Evolutionary conservation across 2,329 filamentous ascomycete genomes (phyloP), one percentile per base, ranked within the genome.

Genomic region (Arthrobotrys conoides): DNA sequence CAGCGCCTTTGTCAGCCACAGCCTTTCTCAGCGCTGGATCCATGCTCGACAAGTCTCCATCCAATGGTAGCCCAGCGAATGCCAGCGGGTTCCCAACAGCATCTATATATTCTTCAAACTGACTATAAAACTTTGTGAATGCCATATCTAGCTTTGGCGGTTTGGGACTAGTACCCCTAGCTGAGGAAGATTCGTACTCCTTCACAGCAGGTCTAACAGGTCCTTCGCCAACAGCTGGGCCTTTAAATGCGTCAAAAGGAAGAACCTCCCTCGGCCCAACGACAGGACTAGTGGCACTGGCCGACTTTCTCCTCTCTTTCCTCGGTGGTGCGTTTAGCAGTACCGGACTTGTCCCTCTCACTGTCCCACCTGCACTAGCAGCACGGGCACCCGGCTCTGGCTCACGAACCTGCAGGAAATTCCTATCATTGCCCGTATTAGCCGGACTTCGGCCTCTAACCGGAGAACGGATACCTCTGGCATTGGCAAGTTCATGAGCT

Each of bases 91-190:
- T 98, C 89, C 81, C 91, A 10, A 81, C 81, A 33, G 79, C 92
- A 79, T 93, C 96, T 83, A 98, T 93, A 59, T 97, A 89, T 68
- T 89, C 93, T 70, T 94, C 94, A 82, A 97, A 97, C 0, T 93
- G 94, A 75, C 89, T 94, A 85, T 98, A 99, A 85, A 98, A 99
- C 68, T 91, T 90, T 5, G 93, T 90, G 83, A 97, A 99, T 5
- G 93, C 91, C 71, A 95, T 94, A 36, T 97, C 93, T 16, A 44
- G 51, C 59, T 79, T 79, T 61, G 53, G 70, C 18, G 70, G 72
- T 14, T 67, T 71, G 8, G 76, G 76, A 41, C 76, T 79, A 5
- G 53, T 59, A 53, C 76, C 69, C 61, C 68, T 65, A 3, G 30
- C 51, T 16, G 22, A 33, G 8, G 70, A 61, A 14, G 64, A 67